Evolutionary conservation across 495 filamentous ascomycete species (phyloP), one percentile per base, ranked within the genome.

Genomic region (Penicillium turbatum): DNA sequence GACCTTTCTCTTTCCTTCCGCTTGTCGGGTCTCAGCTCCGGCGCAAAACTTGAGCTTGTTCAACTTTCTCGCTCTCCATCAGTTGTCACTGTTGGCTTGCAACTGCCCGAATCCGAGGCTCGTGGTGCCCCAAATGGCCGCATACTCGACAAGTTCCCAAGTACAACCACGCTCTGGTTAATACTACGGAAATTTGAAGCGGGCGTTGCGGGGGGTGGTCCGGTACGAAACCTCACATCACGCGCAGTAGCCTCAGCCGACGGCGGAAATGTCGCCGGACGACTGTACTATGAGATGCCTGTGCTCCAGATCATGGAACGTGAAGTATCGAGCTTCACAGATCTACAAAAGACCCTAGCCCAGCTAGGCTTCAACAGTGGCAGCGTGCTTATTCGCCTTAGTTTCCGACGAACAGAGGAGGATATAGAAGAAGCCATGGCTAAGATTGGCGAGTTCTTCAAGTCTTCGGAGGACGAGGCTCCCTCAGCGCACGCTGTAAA

Each of bases 1-100:
- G 90, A 97, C 63, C 78, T 97, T 8, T 92, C 90, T 11, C 80
- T 86, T 15, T 84, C 86, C 31, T 87, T 89, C 68, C 86, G 92
- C n/a, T 86, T 92, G 30, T 88, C 92, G 1, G 91, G 91, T 48
- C 83, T 98, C 10, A 76, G 77, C 6, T 81, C 89, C 13, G 93
- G 93, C 27, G 92, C 93, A 24, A 96, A 95, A 59, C 80, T 98
- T 17, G 91, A 98, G 59, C 86, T 97, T 41, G 85, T 96, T n/a
- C 82, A 86, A 54, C 79, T 83, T 48, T 92, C 90, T 27, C 86
- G 83, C 42, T 90, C 89, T 0, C 86, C 92, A 2, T 84, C 89
- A 10, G 84, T 88, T 29, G 84, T 98, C 48, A 88, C 85, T 19
- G 85, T 97, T 19, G 90, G 88, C 5, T 76, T 98, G 16, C 89